Base-by-base conservation (phyloP, 495 filamentous ascomycete species). In the Neohortaea acidophila region DNA sequence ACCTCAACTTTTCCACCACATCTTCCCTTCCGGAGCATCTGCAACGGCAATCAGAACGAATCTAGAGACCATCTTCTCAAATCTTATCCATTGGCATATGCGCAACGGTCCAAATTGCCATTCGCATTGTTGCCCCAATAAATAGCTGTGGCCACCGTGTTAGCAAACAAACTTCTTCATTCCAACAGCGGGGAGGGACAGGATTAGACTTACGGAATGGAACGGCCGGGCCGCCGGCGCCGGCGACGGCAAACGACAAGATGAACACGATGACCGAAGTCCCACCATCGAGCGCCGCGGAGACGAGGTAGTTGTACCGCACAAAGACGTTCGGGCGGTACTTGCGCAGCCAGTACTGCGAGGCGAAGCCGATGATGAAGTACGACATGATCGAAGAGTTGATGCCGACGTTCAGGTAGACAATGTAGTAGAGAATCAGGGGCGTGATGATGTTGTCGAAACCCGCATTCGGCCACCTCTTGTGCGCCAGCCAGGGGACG, bases 161-260 rank as follows among this genome's bases (percentile, higher is more conserved):
- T n/a, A n/a, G n/a, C n/a, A n/a, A n/a, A n/a, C n/a, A n/a, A n/a
- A n/a, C n/a, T n/a, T n/a, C n/a, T n/a, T n/a, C n/a, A n/a, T n/a
- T n/a, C n/a, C n/a, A n/a, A n/a, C n/a, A n/a, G n/a, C n/a, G n/a
- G n/a, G n/a, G n/a, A n/a, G n/a, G n/a, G n/a, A n/a, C n/a, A n/a
- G n/a, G n/a, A n/a, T n/a, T n/a, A n/a, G n/a, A n/a, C n/a, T n/a
- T n/a, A n/a, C n/a, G n/a, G n/a, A n/a, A n/a, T n/a, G n/a, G n/a
- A n/a, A n/a, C n/a, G n/a, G n/a, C n/a, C n/a, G n/a, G n/a, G 2
- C 63, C 63, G 39, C 51, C 51, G 7, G 53, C 72, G 0, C 72
- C 72, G 21, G 70, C 66, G 0, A 76, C 67, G 1, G 72, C 69
- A 51, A 76, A 76, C 0, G 66, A 66, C 3, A 75, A 56, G 21